Evolutionary conservation across 148 eudicot genomes (phyloP).

Genomic region (Arbutus unedo): DNA sequence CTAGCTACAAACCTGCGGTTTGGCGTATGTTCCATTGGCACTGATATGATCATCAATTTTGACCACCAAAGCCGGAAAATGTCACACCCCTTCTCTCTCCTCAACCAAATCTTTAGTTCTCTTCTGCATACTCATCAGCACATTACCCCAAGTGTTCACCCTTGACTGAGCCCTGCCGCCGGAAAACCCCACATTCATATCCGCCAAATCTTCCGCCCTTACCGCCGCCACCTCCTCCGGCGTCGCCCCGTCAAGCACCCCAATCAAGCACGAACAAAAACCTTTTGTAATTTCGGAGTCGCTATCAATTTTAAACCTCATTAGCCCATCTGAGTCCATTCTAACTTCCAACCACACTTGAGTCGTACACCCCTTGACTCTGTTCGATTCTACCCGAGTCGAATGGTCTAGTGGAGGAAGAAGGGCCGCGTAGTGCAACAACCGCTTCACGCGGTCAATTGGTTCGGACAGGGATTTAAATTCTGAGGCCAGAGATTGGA

Average conservation of each 20-base stretch:
- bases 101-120: conserved; percentile 49
- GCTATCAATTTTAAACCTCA: conserved; percentile 67
- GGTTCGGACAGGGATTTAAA: conserved; percentile 59
- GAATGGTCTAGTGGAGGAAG: conserved; percentile 50
- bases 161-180: conserved; percentile 49
- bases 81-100: conserved; percentile 32
- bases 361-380: conserved; percentile 72
- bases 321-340: conserved; percentile 45
- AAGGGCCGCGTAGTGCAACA: conserved; percentile 49
- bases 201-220: conserved; percentile 64
- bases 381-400: conserved; percentile 44
- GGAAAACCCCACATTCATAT: conserved; percentile 78
- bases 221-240: conserved; percentile 62
- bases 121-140: conserved; percentile 66
- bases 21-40: conserved; percentile 28
- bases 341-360: conserved; percentile 74
- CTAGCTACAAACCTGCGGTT: conserved; percentile 20
- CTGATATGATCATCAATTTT: conserved; percentile 18
- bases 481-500: conserved; percentile 45
- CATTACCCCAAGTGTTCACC: conserved; percentile 82
- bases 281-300: conserved; percentile 93
- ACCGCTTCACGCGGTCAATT: conserved; percentile 68
- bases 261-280: conserved; percentile 74
- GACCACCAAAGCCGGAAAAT: conserved; percentile 32
- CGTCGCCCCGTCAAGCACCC: conserved; percentile 57